Percentiles rank a stretch among this genome's conserved stretches.
These are phyloP conservation scores for Fusarium citri DNA, from an alignment of 2,329 filamentous ascomycete genomes.

Conservation along the genomic window DNA sequence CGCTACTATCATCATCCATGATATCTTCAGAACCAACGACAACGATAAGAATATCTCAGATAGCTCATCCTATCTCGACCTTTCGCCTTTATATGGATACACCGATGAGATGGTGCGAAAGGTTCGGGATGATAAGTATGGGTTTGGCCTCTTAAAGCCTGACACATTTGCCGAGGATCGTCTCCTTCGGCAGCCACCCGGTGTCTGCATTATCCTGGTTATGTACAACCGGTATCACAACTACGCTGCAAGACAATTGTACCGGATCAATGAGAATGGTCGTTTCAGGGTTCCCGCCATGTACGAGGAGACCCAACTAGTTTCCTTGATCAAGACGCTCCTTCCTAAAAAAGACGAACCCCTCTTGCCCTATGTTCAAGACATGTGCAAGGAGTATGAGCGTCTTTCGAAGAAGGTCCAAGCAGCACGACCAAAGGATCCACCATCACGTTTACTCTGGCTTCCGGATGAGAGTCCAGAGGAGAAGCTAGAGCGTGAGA, in stretches of 20 bases:
- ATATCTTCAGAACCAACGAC: constrained; percentile 57
- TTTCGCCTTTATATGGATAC: constrained; percentile 58
- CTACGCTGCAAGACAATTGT: constrained; percentile 78
- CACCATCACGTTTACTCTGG: background rate
- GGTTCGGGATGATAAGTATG: constrained; percentile 49
- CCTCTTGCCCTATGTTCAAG: background rate
- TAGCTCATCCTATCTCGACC: constrained; percentile 60
- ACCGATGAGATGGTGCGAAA: constrained; percentile 49
- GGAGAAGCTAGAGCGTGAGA: background rate
- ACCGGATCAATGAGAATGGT: constrained; percentile 56
- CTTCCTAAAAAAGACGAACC: background rate
- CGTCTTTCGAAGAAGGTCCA: background rate
- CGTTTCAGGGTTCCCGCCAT: constrained; percentile 49
- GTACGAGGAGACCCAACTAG: constrained; percentile 3
- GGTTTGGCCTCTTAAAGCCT: constrained; percentile 57
- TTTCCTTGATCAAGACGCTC: constrained; percentile 1
- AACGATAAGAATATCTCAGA: constrained; percentile 45
- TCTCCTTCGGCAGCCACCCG: constrained; percentile 73
- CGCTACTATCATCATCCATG: constrained; percentile 64
- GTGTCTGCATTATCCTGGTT: constrained; percentile 73
- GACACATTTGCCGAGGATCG: constrained; percentile 75
- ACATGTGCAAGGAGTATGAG: background rate
- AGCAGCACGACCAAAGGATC: background rate
- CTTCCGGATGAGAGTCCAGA: background rate
- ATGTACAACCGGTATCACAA: constrained; percentile 86